Percentiles rank a stretch among this genome's conserved stretches.
Conservation (phyloP, 768 basidiomycete species). For the Brasilioporus rufonigricans region DNA sequence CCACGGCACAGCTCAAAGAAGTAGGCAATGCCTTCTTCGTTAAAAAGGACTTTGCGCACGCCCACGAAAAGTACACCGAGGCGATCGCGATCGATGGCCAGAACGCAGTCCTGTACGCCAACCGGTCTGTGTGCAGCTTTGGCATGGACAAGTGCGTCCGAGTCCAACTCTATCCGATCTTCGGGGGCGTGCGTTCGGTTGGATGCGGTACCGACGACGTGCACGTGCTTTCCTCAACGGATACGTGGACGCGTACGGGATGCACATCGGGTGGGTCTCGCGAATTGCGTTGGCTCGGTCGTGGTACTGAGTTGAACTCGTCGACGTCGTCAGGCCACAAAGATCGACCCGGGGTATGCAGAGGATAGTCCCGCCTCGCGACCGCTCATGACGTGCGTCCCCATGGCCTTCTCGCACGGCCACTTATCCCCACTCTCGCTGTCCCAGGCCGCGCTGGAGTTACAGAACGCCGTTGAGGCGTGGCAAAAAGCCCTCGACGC, state of each 20-base stretch:
- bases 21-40: neutral
- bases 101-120: constrained; percentile 1
- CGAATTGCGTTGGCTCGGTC: neutral
- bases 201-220: neutral
- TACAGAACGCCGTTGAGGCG: neutral
- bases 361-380: constrained; percentile 2
- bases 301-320: neutral
- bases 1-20: neutral
- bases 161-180: neutral
- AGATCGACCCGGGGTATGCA: neutral
- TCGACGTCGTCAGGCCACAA: neutral
- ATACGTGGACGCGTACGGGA: neutral
- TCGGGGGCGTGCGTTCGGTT: neutral
- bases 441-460: neutral
- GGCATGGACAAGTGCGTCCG: neutral
- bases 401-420: no score
- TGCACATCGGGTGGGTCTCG: neutral
- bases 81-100: constrained; percentile 1
- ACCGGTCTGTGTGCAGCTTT: neutral
- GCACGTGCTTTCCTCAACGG: neutral
- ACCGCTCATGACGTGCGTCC: neutral
- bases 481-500: neutral
- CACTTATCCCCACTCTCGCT: neutral
- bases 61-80: constrained; percentile 1
- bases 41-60: neutral